Base-by-base conservation (phyloP, 176 grass and related monocot genomes). In the Musa itinerans region DNA sequence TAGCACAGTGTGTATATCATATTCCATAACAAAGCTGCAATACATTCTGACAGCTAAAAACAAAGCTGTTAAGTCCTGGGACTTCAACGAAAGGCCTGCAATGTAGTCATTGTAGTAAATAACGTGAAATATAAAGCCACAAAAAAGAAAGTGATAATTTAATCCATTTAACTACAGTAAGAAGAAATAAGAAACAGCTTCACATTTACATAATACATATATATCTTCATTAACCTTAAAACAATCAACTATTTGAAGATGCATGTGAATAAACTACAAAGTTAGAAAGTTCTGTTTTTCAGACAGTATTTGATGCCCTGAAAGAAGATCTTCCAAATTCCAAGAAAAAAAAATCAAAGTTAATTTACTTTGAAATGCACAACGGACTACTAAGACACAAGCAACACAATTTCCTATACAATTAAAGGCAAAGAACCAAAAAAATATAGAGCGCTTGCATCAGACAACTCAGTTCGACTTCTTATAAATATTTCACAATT, bases 1-100 rank as follows among this genome's bases (percentile, higher is more conserved):
- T 65, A 65, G 63, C 21, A 65, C 63, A 0, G 63, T 65, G 63
- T 65, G 63, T 65, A 65, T 65, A 65, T 65, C 63, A 65, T 65
- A 65, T 65, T 65, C 63, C 63, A 65, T 65, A 65, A 65, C 63
- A 65, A 65, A 65, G 63, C 63, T 65, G 63, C 63, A 65, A 65
- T 65, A 65, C 10, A 65, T 1, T 65, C 63, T 65, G 9, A 13
- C 63, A 65, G 63, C 63, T 65, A 65, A 26, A 65, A 65, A 65
- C 63, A 65, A 65, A 25, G 63, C 63, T 65, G 63, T 65, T 26
- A 65, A 26, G 10, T 65, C 63, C 63, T 65, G 63, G 3, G 63
- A 65, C 23, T 65, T 65, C 63, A 65, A 65, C 9, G 63, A 65
- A 65, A 65, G 63, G 26, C 63, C 63, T 65, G 63, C 24, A 65